These are phyloP conservation scores for Starmera amethionina DNA, from an alignment of 805 yeast genomes.

Conservation along the genomic window DNA sequence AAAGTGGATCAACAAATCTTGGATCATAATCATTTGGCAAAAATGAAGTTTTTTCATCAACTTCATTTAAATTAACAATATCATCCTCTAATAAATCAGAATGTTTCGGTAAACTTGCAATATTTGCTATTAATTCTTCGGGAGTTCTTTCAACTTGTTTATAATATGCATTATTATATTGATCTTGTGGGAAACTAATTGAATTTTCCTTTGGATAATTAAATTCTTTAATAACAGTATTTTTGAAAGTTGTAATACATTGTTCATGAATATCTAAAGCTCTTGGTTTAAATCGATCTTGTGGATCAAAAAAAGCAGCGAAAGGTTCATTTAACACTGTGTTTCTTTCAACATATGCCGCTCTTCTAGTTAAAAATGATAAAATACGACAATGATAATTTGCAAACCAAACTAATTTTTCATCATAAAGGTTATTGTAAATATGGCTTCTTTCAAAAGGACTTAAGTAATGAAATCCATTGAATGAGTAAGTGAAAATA, in stretches of 20 bases:
- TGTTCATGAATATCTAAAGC: slow-evolving; percentile 12
- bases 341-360: slow-evolving; percentile 8
- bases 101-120: background rate
- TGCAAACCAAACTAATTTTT: slow-evolving; percentile 5
- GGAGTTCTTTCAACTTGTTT: no score
- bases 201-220: slow-evolving; percentile 13
- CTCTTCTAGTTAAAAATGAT: slow-evolving; percentile 13
- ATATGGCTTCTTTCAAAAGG: slow-evolving; percentile 6
- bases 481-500: slow-evolving; percentile 12
- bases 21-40: slow-evolving; percentile 16
- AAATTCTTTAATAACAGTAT: slow-evolving; percentile 6
- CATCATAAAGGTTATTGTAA: background rate
- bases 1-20: slow-evolving; percentile 14
- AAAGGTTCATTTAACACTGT: slow-evolving; percentile 12
- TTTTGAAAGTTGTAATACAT: slow-evolving; percentile 9
- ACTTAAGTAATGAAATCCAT: slow-evolving; percentile 11
- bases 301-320: slow-evolving; percentile 5
- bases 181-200: background rate
- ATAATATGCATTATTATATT: background rate
- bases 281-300: slow-evolving; percentile 12
- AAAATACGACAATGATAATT: slow-evolving; percentile 13
- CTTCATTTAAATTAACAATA: slow-evolving; percentile 5
- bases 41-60: slow-evolving; percentile 5
- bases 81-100: background rate
- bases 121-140: no score